Evolutionary conservation across 1,139 yeast species (phyloP).

Genomic region (Yamadazyma sp.): DNA sequence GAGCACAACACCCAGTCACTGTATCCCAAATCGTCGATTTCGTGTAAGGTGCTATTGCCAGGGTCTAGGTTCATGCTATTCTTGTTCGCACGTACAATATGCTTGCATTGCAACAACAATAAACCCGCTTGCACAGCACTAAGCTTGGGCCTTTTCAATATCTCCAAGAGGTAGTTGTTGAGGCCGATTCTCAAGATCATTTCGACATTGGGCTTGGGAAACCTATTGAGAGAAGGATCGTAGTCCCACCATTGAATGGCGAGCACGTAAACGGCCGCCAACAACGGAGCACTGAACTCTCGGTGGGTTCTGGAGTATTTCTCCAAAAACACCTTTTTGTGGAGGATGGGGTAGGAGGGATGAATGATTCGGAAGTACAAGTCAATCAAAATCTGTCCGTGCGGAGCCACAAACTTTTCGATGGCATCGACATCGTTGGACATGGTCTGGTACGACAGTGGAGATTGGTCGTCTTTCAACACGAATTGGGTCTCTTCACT

Average conservation of each 20-base stretch:
- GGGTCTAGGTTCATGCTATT: conserved; percentile 7
- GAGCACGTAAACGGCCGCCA: conserved; percentile 73
- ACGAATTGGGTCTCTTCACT: conserved; percentile 65
- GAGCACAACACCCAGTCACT: conserved; percentile 86
- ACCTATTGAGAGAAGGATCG: conserved; percentile 64
- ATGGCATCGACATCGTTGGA: conserved; percentile 70
- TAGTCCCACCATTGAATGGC: conserved; percentile 87
- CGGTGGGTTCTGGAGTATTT: conserved; percentile 75
- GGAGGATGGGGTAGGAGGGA: conserved; percentile 76
- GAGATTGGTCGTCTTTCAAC: conserved; percentile 70
- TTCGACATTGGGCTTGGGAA: conserved; percentile 66
- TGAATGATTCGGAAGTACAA: conserved; percentile 74
- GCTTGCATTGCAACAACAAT: conserved; percentile 64
- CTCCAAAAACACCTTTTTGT: conserved; percentile 73
- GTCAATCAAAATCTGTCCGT: conserved; percentile 70
- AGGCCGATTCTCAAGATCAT: conserved; percentile 48
- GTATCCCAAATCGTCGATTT: conserved; percentile 44
- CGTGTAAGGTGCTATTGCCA: conserved; percentile 8
- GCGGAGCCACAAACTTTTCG: conserved; percentile 72
- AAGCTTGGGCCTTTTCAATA: conserved; percentile 69
- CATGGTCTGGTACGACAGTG: conserved; percentile 59
- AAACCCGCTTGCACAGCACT: conserved; percentile 83
- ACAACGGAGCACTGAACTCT: conserved; percentile 73
- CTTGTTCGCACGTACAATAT: conserved; percentile 25
- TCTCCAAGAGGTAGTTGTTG: conserved; percentile 63